Conservation (phyloP, 148 eudicot genomes). For the Arbutus unedo region DNA sequence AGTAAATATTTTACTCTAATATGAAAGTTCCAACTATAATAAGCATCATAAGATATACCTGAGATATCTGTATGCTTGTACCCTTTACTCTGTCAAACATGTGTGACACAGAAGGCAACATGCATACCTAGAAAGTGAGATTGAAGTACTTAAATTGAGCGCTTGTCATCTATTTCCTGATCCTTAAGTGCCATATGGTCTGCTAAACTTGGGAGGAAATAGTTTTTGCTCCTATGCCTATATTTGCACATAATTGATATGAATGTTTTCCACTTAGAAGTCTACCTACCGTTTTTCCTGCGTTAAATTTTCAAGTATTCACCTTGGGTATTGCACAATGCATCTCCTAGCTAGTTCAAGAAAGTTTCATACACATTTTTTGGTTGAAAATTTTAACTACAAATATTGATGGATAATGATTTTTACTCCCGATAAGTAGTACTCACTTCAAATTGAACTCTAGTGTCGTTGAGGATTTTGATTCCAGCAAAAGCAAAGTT, state of each 20-base stretch:
- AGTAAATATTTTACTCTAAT: too few relatives aligned
- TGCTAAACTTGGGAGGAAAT: not conserved
- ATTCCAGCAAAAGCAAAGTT: too few relatives aligned
- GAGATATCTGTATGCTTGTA: not conserved
- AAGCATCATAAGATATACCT: not conserved
- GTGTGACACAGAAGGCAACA: not conserved
- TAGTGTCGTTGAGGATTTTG: too few relatives aligned
- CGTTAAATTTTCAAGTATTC: not conserved
- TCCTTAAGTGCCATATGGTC: not conserved
- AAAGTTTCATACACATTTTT: not conserved
- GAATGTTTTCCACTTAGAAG: not conserved
- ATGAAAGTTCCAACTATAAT: not conserved
- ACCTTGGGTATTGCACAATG: not conserved
- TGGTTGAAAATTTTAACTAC: not conserved
- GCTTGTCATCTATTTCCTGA: not conserved
- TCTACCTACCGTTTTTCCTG: not conserved
- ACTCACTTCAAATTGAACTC: too few relatives aligned
- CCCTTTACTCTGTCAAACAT: not conserved
- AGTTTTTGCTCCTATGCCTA: not conserved
- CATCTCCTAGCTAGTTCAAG: not conserved
- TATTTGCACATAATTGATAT: not conserved
- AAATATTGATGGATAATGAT: slow-evolving; percentile 17
- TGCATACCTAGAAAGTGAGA: not conserved
- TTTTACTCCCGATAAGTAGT: slow-evolving; percentile 40
- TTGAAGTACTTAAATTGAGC: not conserved